Conservation (phyloP, 257 asterid genomes). For the Phtheirospermum japonicum region DNA sequence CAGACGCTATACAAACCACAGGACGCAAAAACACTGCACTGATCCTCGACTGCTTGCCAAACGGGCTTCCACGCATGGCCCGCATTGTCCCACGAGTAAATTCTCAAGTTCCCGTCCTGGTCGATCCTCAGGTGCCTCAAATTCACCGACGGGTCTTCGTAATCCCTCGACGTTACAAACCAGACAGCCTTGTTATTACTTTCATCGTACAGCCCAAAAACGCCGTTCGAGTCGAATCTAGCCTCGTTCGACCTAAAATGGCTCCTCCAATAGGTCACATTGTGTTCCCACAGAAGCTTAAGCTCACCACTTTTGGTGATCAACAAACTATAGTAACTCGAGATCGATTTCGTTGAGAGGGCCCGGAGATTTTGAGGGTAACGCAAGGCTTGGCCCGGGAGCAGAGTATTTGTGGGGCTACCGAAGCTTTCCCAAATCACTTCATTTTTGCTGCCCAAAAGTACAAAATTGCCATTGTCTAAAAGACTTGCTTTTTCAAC, state of each 20-base stretch:
- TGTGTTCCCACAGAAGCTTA: slow-evolving; percentile 60
- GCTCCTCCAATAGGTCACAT: slow-evolving; percentile 75
- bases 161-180: slow-evolving; percentile 56
- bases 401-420: slow-evolving; percentile 57
- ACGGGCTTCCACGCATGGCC: slow-evolving; percentile 45
- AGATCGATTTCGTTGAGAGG: slow-evolving; percentile 39
- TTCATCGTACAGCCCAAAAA: slow-evolving; percentile 48
- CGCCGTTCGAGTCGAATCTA: slow-evolving; percentile 43
- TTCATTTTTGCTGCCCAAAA: slow-evolving; percentile 40
- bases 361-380: slow-evolving; percentile 62
- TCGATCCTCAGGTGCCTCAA: slow-evolving; percentile 58
- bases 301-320: slow-evolving; percentile 47
- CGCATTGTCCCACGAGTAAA: slow-evolving; percentile 55
- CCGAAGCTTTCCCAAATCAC: slow-evolving; percentile 60
- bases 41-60: slow-evolving; percentile 70
- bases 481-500: slow-evolving; percentile 55
- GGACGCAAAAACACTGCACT: slow-evolving; percentile 56
- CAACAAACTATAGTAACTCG: slow-evolving; percentile 54
- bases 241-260: slow-evolving; percentile 41
- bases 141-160: slow-evolving; percentile 45
- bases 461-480: slow-evolving; percentile 59
- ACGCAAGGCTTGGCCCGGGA: slow-evolving; percentile 52
- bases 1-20: slow-evolving; percentile 64
- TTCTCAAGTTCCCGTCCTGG: slow-evolving; percentile 62
- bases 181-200: slow-evolving; percentile 35